Conservation (phyloP, 495 filamentous ascomycete species). For the Neurospora sp. region DNA sequence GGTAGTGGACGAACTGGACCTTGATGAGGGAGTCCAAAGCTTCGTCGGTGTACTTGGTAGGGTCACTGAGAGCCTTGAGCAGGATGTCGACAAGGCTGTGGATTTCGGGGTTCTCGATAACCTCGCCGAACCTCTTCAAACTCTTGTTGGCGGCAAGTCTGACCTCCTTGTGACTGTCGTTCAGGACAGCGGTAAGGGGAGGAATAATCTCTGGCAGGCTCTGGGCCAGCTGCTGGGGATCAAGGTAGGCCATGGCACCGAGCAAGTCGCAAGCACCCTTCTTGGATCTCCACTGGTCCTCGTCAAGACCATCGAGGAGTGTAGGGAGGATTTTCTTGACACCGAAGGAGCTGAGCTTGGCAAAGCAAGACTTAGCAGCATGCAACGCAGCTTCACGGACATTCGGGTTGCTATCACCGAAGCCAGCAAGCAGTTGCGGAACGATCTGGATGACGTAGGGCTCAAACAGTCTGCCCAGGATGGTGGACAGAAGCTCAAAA, state of each 20-base stretch:
- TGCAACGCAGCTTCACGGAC: conserved; percentile 89
- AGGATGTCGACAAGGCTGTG: conserved; percentile 82
- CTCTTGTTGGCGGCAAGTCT: conserved; percentile 84
- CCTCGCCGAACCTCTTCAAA: conserved; percentile 93
- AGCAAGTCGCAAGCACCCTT: conserved; percentile 94
- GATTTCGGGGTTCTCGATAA: conserved; percentile 95
- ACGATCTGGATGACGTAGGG: conserved; percentile 95
- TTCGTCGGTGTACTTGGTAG: conserved; percentile 94
- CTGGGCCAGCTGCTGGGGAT: conserved; percentile 83
- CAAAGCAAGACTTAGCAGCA: conserved; percentile 88
- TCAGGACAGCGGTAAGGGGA: conserved; percentile 83
- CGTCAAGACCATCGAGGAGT: conserved; percentile 84
- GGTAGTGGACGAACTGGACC: conserved; percentile 88
- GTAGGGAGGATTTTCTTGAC: conserved; percentile 91
- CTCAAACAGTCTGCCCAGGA: conserved; percentile 83
- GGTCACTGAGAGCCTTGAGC: conserved; percentile 92
- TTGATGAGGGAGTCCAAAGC: conserved; percentile 91
- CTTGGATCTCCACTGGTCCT: conserved; percentile 94
- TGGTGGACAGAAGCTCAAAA: conserved; percentile 76
- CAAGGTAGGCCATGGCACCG: conserved; percentile 95
- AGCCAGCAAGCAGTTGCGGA: conserved; percentile 77
- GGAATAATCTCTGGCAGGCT: conserved; percentile 95
- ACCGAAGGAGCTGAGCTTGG: conserved; percentile 85
- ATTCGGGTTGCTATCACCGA: conserved; percentile 79
- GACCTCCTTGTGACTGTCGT: conserved; percentile 97